phyloP scores from a whole-genome alignment of 192 early-diverging fungal species.

The Chytriomyces confervae region DNA sequence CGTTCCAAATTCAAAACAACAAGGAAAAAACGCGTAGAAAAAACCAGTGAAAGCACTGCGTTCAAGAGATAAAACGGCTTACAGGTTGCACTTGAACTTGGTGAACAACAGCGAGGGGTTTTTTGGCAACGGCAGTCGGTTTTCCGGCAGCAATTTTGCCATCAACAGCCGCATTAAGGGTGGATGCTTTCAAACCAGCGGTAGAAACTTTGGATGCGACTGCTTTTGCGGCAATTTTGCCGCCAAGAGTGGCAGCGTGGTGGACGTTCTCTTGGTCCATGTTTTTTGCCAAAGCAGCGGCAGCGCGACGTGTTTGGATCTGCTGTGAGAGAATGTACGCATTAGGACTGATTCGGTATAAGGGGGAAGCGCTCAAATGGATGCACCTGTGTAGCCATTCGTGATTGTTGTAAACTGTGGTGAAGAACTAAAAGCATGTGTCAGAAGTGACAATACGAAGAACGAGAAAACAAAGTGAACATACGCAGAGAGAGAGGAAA shows the following conservation, averaged over 20 bases:
- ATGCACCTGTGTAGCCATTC: too few species aligned
- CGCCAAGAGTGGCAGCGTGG: neutral
- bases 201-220: neutral
- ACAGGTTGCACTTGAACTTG: conserved; percentile 30
- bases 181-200: neutral
- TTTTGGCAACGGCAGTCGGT: neutral
- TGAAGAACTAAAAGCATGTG: too few species aligned
- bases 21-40: neutral
- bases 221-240: neutral
- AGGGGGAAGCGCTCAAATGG: too few species aligned
- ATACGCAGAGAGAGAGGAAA: too few species aligned
- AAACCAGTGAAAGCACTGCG: neutral
- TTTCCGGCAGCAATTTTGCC: conserved; percentile 4
- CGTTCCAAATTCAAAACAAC: neutral
- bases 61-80: neutral
- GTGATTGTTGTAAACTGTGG: too few species aligned
- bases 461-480: too few species aligned
- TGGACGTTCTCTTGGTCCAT: conserved; percentile 16
- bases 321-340: neutral
- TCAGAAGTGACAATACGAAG: too few species aligned
- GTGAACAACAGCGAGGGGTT: conserved; percentile 18
- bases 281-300: conserved; percentile 7
- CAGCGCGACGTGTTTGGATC: conserved; percentile 21
- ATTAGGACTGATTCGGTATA: too few species aligned
- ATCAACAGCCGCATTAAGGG: neutral